Percentiles rank a stretch among this genome's conserved stretches.
Conservation (phyloP, 495 filamentous ascomycete genomes). For the Penicillium malachiteum region DNA sequence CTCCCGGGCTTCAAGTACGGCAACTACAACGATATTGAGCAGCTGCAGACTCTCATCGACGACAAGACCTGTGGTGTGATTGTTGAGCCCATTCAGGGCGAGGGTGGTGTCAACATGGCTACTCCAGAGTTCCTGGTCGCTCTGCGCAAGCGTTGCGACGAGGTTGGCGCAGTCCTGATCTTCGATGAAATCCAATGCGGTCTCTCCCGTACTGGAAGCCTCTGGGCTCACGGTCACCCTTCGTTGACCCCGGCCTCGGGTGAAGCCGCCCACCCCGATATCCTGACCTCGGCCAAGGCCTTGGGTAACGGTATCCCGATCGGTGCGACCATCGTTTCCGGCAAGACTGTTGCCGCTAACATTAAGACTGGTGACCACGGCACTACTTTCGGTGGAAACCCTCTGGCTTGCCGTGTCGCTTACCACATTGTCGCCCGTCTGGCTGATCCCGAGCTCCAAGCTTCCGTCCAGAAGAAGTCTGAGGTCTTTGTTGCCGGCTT, state of each 20-base stretch:
- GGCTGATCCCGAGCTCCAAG: conserved; percentile 61
- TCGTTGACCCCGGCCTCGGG: conserved; percentile 36
- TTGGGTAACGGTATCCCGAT: conserved; percentile 96
- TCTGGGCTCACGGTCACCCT: conserved; percentile 88
- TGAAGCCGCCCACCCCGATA: conserved; percentile 82
- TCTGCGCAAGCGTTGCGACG: conserved; percentile 75
- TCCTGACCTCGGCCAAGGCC: conserved; percentile 91
- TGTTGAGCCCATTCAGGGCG: conserved; percentile 95
- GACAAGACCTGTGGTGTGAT: conserved; percentile 91
- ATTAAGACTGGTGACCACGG: conserved; percentile 94
- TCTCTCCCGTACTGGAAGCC: conserved; percentile 74
- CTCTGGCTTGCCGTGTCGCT: conserved; percentile 78
- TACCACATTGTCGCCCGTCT: conserved; percentile 80
- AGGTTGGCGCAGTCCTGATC: conserved; percentile 84
- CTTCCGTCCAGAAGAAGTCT: conserved; percentile 62
- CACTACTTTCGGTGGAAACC: conserved; percentile 96
- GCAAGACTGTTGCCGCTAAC: conserved; percentile 68
- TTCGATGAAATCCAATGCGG: conserved; percentile 98
- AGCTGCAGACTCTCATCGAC: conserved; percentile 69
- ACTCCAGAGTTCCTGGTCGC: conserved; percentile 76
- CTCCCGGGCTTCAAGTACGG: conserved; percentile 89
- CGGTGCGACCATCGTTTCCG: conserved; percentile 81
- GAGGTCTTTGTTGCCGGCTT: conserved; percentile 65
- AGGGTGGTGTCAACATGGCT: conserved; percentile 87
- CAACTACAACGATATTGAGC: conserved; percentile 75